Conservation (phyloP, 1,284 basidiomycete genomes). For the Coniferiporia sulphurascens region DNA sequence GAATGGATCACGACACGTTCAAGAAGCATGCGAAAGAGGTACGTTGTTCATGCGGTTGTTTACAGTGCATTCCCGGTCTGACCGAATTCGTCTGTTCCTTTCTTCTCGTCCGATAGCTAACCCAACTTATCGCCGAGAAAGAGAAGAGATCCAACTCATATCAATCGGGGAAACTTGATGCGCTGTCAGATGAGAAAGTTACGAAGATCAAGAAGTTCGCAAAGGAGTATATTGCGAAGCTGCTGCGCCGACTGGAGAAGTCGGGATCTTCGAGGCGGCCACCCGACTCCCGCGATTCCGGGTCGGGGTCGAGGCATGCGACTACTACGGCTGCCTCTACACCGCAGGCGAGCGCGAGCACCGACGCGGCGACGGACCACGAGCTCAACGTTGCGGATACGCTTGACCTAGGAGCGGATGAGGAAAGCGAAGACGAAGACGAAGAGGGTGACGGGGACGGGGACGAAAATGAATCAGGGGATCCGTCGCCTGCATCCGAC, state of each 20-base stretch:
- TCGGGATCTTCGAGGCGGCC: slow-evolving; percentile 29
- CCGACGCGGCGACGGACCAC: slow-evolving; percentile 15
- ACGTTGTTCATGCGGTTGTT: slow-evolving; percentile 23
- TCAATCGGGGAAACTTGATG: slow-evolving; percentile 62
- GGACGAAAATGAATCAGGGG: slow-evolving; percentile 25
- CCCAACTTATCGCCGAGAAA: slow-evolving; percentile 81
- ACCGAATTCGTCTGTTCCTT: slow-evolving; percentile 12
- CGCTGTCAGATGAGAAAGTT: slow-evolving; percentile 82
- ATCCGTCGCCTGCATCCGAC: slow-evolving; percentile 19
- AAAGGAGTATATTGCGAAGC: slow-evolving; percentile 79
- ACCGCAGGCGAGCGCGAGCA: slow-evolving; percentile 25
- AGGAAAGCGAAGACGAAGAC: slow-evolving; percentile 21
- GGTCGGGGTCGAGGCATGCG: too few relatives aligned
- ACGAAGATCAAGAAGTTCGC: slow-evolving; percentile 91
- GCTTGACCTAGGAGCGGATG: slow-evolving; percentile 39
- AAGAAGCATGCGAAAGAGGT: slow-evolving; percentile 97
- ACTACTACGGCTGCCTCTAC: slow-evolving; percentile 1
- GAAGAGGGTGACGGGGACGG: slow-evolving; percentile 19
- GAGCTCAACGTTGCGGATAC: slow-evolving; percentile 33
- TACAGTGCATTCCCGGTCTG: slow-evolving; percentile 7
- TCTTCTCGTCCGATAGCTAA: slow-evolving; percentile 45
- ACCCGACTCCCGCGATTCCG: slow-evolving; percentile 13
- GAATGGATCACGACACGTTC: slow-evolving; percentile 82
- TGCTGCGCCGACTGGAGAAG: slow-evolving; percentile 61
- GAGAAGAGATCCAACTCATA: slow-evolving; percentile 89